A percentile compares a stretch with the other conserved stretches of the same genome.
Conservation (phyloP, 1,139 yeast genomes). For the Starmera stellimalicola region DNA sequence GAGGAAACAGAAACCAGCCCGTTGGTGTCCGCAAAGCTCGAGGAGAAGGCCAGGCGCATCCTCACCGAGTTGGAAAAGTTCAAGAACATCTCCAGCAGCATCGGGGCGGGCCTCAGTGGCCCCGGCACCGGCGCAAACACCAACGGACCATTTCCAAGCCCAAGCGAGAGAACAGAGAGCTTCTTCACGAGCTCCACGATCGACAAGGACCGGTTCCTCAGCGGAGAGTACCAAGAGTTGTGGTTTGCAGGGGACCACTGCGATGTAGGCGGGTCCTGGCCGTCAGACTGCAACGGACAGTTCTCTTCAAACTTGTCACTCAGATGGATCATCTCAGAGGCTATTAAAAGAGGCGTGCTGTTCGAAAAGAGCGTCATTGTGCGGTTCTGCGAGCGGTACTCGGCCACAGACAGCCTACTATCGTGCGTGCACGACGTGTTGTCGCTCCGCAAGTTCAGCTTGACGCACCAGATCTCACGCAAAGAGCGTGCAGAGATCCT, state of each 20-base stretch:
- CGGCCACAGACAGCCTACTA: conserved; percentile 30
- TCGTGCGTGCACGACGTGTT: conserved; percentile 42
- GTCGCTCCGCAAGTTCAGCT: conserved; percentile 12
- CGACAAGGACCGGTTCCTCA: conserved; percentile 12
- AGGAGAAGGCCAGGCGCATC: background rate
- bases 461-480: conserved; percentile 10
- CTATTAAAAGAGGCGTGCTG: conserved; percentile 37
- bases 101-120: no score
- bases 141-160: background rate
- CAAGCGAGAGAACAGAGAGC: conserved; percentile 5
- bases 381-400: conserved; percentile 29
- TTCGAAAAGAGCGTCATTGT: conserved; percentile 33
- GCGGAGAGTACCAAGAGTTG: conserved; percentile 17
- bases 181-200: background rate
- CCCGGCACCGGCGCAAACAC: background rate
- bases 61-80: background rate
- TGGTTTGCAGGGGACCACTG: conserved; percentile 66
- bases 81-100: background rate
- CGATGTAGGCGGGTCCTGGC: conserved; percentile 61
- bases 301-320: conserved; percentile 36
- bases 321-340: conserved; percentile 51
- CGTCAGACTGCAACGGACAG: conserved; percentile 30
- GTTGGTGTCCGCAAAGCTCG: background rate
- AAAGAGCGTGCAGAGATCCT: conserved; percentile 8
- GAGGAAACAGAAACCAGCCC: no score